Evolutionary conservation across 192 early-diverging fungal genomes (phyloP), one percentile per base, ranked within the genome.

Genomic region (Glomus cerebriforme): DNA sequence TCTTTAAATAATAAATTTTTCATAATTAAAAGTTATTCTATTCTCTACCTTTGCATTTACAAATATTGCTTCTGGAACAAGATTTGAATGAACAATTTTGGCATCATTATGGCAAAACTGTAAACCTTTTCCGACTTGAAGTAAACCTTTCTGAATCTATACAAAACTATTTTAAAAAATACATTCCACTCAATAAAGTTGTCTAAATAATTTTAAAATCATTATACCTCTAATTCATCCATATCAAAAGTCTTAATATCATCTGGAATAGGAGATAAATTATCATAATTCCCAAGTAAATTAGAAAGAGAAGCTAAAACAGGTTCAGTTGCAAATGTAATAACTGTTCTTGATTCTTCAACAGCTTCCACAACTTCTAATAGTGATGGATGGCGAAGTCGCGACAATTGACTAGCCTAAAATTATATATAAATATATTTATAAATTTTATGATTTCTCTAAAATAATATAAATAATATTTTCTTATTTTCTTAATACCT

Each of bases 311-410:
- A 89, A 58, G 86, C 88, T 19, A 88, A 64, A 7, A 96, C 83
- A 0, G 89, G 94, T 70, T 96, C 95, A 0, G 92, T 93, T 7
- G 90, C 94, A 87, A 96, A 96, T 75, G 88, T 88, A 34, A 93
- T 84, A 1, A 88, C 83, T 34, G 86, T 81, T 37, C 92, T 86
- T 6, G 90, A 88, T 73, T 93, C 91, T 35, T 90, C 88, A 22
- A 94, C 79, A 4, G 94, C 90, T 74, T 95, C 95, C 8, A 91
- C 88, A 35, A 95, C 89, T 77, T 92, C 91, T 35, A 96, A 79
- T 66, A 96, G 84, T 32, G 87, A 88, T 15, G 95, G 95, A 79
- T 96, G 95, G 60, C 95, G 88, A 64, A 96, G 80, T 22, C 92
- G 88, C 22, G 93, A 81, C 5, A 95, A 80, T 81, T 93, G 88